A percentile compares a stretch with the other conserved stretches of the same genome.
phyloP scores from a whole-genome alignment of 202 grass and related monocot species.

The Panicum virgatum region DNA sequence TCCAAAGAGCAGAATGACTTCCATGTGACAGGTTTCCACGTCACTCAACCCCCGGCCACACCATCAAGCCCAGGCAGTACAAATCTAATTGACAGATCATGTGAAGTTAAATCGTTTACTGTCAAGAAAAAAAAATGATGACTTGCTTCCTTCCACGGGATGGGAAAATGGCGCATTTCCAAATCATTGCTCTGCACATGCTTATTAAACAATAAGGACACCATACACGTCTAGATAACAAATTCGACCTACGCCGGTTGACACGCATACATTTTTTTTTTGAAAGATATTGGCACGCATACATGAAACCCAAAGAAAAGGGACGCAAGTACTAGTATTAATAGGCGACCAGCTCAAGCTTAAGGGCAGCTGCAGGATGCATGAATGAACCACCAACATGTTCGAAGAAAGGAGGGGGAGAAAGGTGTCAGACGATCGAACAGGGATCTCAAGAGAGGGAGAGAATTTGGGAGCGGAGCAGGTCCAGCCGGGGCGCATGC shows the following conservation, averaged over 20 bases:
- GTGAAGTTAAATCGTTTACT: neutral
- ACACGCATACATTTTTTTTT: neutral
- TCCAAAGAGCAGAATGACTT: neutral
- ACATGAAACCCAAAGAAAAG: neutral
- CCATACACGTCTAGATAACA: neutral
- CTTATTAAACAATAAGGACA: neutral
- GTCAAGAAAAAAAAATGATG: neutral
- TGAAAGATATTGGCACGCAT: neutral
- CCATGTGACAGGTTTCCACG: neutral
- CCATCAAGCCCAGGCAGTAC: neutral
- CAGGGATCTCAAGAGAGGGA: slow-evolving; percentile 27
- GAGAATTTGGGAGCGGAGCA: slow-evolving; percentile 18
- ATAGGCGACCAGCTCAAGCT: slow-evolving; percentile 29
- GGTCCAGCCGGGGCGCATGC: neutral
- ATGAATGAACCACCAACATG: slow-evolving; percentile 15
- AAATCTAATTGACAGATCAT: neutral
- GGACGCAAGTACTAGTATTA: neutral
- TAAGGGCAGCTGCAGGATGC: neutral
- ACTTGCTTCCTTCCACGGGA: neutral
- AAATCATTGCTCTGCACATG: slow-evolving; percentile 14
- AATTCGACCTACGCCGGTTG: neutral
- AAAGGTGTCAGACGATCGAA: neutral
- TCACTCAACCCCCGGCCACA: neutral
- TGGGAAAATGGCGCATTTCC: neutral
- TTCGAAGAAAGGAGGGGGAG: neutral